Evolutionary conservation across 805 yeast species (phyloP).

Genomic region (Lachancea nothofagi): DNA sequence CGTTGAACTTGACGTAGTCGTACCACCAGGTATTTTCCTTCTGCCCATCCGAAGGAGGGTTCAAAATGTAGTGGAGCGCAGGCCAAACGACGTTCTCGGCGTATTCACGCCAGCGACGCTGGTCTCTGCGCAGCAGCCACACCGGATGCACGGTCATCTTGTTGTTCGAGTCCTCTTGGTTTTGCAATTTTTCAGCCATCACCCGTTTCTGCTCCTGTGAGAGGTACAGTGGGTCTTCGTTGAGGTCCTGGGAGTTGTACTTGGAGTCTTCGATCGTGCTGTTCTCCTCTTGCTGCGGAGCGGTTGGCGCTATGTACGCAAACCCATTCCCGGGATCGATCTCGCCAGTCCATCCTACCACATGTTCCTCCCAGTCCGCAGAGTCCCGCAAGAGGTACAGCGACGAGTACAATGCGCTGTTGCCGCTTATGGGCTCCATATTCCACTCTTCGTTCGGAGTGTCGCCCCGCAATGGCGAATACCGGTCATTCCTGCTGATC

Average conservation of each 20-base stretch:
- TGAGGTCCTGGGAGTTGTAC: conserved; percentile 25
- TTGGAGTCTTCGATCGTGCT: conserved; percentile 6
- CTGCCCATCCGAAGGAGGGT: conserved; percentile 59
- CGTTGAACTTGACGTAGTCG: conserved; percentile 86
- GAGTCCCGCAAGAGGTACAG: conserved; percentile 54
- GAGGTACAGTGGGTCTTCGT: conserved; percentile 52
- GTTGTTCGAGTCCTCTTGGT: conserved; percentile 42
- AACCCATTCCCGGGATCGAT: conserved; percentile 35
- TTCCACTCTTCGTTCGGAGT: conserved; percentile 38
- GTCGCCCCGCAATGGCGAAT: conserved; percentile 12
- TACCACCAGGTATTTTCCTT: conserved; percentile 73
- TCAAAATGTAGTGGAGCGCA: conserved; percentile 85
- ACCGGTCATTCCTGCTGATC: conserved; percentile 28
- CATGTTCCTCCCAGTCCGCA: conserved; percentile 79
- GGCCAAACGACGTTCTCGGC: conserved; percentile 95
- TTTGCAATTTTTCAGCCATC: conserved; percentile 24
- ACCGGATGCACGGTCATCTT: conserved; percentile 69
- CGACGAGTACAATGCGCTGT: conserved; percentile 77
- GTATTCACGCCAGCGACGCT: conserved; percentile 77
- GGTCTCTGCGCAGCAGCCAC: conserved; percentile 79
- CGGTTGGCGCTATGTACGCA: conserved; percentile 9
- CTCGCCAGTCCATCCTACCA: conserved; percentile 96
- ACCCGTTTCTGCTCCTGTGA: conserved; percentile 48
- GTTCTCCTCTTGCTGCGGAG: conserved; percentile 3
- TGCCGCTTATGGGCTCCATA: conserved; percentile 66